Base-by-base conservation (phyloP, 2,329 filamentous ascomycete genomes). In the Cordyceps tenuipes region DNA sequence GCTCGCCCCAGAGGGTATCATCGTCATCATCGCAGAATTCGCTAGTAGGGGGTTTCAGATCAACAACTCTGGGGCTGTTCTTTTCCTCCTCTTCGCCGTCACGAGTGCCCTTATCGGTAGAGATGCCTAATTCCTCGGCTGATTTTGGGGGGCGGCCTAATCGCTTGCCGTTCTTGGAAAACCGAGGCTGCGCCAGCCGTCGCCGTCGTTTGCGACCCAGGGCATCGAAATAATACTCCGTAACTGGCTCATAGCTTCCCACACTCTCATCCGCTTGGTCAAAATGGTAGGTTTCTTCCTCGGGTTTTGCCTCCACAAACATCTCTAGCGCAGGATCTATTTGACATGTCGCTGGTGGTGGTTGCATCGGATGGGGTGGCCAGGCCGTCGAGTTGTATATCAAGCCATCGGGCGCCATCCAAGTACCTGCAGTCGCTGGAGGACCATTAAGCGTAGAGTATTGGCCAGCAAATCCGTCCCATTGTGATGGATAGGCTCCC, bases 101-200 rank as follows among this genome's bases (percentile, higher is more conserved):
- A 44, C 55, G 55, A 6, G 58, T 51, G n/a, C 19, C 44, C 5
- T 19, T 44, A 3, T 59, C 50, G 5, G 39, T 9, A 46, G 26
- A 31, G 9, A 10, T 41, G 12, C 39, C 23, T 1, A 17, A 21
- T 13, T 17, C 50, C 7, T 48, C 57, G 10, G 29, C 36, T 12
- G 21, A 10, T 44, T 56, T 60, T 8, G 59, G 59, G 8, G 59
- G 59, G 6, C 59, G 59, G 12, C 59, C 59, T 23, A 60, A 26
- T 50, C 59, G 59, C n/a, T 56, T 60, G 9, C 59, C 59, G 12
- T 60, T 60, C 26, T 60, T 60, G 15, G 59, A 56, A 34, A 60
- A 56, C 13, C 59, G 59, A 6, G 59, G 59, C 17, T 60, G 59
- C 46, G n/a, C n/a, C 5, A 8, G 48, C 57, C 49, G 39, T 9